Base-by-base conservation (phyloP, 352 stramenopile genomes). In the Pythium oligandrum region DNA sequence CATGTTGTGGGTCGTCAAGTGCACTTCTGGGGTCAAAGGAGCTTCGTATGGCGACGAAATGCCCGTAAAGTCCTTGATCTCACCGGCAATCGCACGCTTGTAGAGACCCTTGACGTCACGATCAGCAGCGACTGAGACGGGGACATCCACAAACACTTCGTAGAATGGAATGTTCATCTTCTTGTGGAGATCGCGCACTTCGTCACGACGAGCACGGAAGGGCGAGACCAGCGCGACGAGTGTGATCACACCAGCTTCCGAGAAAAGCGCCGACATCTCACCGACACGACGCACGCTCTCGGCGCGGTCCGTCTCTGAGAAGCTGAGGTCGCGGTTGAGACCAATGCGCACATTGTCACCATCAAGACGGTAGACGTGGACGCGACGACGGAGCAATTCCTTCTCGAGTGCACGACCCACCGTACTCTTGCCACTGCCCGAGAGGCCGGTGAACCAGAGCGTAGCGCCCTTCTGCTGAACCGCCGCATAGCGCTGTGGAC, bases 11-110 rank as follows among this genome's bases (percentile, higher is more conserved):
- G 97, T 98, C 51, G 93, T 93, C 2, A 99, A 71, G 49, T 93
- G 88, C 54, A 99, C 97, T 57, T 99, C 97, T 4, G 96, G 88
- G 33, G 79, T 55, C 30, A 98, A 42, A 2, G 97, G 97, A 53
- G 86, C 84, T 64, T 99, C 97, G 66, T 99, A 99, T 2, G 96
- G 97, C 61, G 97, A 97, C 63, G 98, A 97, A 56, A 99, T 98
- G 59, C 97, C 98, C 3, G 97, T 99, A 61, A 99, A 99, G 66
- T 98, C 90, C 77, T 98, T 98, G 57, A 99, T 88, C 71, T 99
- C 95, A 43, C 97, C 97, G 39, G 90, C 90, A 36, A 89, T 88
- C 8, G 86, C 88, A 54, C 95, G 93, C 62, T 96, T 96, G 77
- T 98, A 98, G 26, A 98, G 56, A 51, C 94, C 94, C 74, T 99